Conservation (phyloP, 1,284 basidiomycete species). For the Coniferiporia weirii region DNA sequence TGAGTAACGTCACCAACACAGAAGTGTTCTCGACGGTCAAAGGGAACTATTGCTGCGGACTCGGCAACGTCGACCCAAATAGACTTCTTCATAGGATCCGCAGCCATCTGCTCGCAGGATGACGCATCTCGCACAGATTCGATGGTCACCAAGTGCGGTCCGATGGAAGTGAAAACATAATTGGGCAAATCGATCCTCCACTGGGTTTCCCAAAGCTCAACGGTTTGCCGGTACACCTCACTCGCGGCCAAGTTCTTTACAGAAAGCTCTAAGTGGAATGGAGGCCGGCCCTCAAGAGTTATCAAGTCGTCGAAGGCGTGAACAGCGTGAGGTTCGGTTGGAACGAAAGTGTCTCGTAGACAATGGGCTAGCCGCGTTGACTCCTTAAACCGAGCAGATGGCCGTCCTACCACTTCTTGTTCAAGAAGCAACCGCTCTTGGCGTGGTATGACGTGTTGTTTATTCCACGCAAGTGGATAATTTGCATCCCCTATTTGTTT, state of each 20-base stretch:
- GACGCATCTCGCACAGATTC: slow-evolving; percentile 74
- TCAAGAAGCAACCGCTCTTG: slow-evolving; percentile 68
- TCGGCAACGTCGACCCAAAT: slow-evolving; percentile 90
- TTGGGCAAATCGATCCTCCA: slow-evolving; percentile 77
- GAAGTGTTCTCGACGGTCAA: slow-evolving; percentile 73
- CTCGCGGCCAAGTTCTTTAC: slow-evolving; percentile 72
- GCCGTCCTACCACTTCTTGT: slow-evolving; percentile 76
- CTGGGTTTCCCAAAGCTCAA: slow-evolving; percentile 53
- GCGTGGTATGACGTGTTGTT: slow-evolving; percentile 54
- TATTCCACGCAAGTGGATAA: slow-evolving; percentile 72
- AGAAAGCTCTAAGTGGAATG: slow-evolving; percentile 75
- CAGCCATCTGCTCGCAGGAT: slow-evolving; percentile 68
- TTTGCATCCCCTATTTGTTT: slow-evolving; percentile 82
- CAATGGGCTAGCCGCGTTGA: slow-evolving; percentile 70
- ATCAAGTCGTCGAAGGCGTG: slow-evolving; percentile 57
- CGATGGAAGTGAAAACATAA: slow-evolving; percentile 71
- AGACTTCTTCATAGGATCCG: slow-evolving; percentile 58
- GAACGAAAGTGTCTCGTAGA: slow-evolving; percentile 60
- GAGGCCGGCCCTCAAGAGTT: slow-evolving; percentile 73
- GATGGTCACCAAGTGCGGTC: slow-evolving; percentile 76
- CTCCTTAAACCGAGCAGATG: slow-evolving; percentile 71
- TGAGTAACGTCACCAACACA: slow-evolving; percentile 90
- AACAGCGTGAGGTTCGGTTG: slow-evolving; percentile 42
- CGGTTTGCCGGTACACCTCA: slow-evolving; percentile 50
- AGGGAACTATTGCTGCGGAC: slow-evolving; percentile 86